Base-by-base conservation (phyloP, 352 stramenopile genomes). In the Plasmopara halstedii region DNA sequence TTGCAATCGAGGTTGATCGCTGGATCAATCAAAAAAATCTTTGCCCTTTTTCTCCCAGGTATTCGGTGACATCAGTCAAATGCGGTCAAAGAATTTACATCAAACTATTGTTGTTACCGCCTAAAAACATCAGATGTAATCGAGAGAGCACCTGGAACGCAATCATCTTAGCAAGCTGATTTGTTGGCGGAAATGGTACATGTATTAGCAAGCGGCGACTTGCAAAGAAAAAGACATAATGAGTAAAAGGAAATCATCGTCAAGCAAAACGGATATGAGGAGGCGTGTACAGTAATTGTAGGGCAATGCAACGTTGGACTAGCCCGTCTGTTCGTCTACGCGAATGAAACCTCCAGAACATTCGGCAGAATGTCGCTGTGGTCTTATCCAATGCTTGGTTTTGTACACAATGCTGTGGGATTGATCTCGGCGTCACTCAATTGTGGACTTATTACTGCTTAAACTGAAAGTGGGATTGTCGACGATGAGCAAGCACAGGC, bases 321-420 rank as follows among this genome's bases (percentile, higher is more conserved):
- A 52, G 42, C 47, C 41, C 26, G 36, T 58, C 53, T 48, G 49
- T 62, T 29, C 43, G 49, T 55, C 42, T 58, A 43, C 42, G 58
- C 53, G 58, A 66, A 66, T 25, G 57, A 66, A 66, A 66, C 52
- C 35, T 29, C 11, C 25, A 29, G 25, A 23, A 26, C 27, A 50
- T 40, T 39, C 47, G 32, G 37, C 37, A 38, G 50, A 58, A 35
- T 21, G 31, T 53, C 31, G 42, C 42, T 33, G 42, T 49, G 39
- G 27, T 40, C 42, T 49, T 49, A 47, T 25, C 29, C 31, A n/a
- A 37, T 43, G 44, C 41, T 58, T 37, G 46, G 35, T 29, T 66
- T 32, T 62, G 44, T 42, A 29, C 46, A 58, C 33, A 59, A 66
- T 42, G 37, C 53, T 57, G 58, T 45, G 60, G 49, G 56, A 55